Base-by-base conservation (phyloP, 2,329 filamentous ascomycete species). In the Hypoxylon sp. region DNA sequence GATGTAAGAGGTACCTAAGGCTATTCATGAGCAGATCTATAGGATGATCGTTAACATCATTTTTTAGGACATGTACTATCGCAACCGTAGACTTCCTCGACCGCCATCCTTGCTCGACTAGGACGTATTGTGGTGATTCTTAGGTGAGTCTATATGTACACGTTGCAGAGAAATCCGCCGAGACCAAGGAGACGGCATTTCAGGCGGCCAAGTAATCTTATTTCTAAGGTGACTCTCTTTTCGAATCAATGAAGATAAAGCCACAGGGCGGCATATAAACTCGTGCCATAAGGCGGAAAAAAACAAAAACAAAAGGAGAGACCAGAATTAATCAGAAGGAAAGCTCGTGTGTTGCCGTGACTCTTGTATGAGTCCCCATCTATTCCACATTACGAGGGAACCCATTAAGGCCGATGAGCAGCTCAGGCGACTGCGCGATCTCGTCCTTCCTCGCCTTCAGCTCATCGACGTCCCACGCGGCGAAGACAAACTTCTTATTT, bases 401-500 rank as follows among this genome's bases (percentile, higher is more conserved):
- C 5, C 68, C 64, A 53, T 69, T 69, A 2, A 68, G 68, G 6
- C 62, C 68, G 43, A 70, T 13, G 24, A 57, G 59, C 39, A 70
- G 32, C 30, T 67, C 68, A 26, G 57, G 57, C 30, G 62, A 64
- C 20, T 58, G 46, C 11, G 61, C 49, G 48, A 71, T 70, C 48
- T 69, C 68, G 11, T 64, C 53, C 51, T 64, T 67, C 48, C 67
- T 61, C 3, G 59, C 59, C 52, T 67, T 70, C 56, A 70, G 34
- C 64, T 71, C 68, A 22, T 70, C 64, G 19, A 71, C 64, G 34
- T 71, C 65, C 67, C 65, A 68, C 39, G 48, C 59, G 41, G 65
- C 62, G 41, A 65, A 68, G 3, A 69, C 70, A 24, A 70, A 69
- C 58, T 71, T 70, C 20, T 66, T 68, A 59, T 70, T 68, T 5